Evolutionary conservation across 1,284 basidiomycete species (phyloP).

Genomic region (Cryptococcus amylolentus): DNA sequence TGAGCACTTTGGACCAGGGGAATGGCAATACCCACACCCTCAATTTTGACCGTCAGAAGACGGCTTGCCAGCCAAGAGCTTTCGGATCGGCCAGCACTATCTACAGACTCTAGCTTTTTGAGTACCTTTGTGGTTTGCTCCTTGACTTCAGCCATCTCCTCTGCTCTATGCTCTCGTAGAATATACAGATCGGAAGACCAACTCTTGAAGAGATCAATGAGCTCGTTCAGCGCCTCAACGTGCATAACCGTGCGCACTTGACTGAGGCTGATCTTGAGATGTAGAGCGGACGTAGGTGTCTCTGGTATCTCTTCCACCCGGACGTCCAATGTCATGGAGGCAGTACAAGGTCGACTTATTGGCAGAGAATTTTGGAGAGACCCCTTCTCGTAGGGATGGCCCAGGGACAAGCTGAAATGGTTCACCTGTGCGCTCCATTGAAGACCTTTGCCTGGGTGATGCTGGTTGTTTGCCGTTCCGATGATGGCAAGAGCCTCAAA

Average conservation of each 20-base stretch:
- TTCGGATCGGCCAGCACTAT: conserved; percentile 33
- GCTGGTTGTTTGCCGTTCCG: conserved; percentile 28
- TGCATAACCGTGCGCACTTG: conserved; percentile 89
- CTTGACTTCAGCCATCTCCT: conserved; percentile 75
- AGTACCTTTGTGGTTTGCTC: conserved; percentile 69
- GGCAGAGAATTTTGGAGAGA: conserved; percentile 43
- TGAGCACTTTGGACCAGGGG: conserved; percentile 54
- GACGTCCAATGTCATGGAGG: conserved; percentile 77
- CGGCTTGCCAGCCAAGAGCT: conserved; percentile 64
- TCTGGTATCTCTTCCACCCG: conserved; percentile 44
- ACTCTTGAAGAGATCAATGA: conserved; percentile 80
- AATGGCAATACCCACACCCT: conserved; percentile 77
- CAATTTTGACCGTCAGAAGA: conserved; percentile 62
- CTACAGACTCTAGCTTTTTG: conserved; percentile 43
- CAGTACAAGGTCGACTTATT: conserved; percentile 65
- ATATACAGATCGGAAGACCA: conserved; percentile 66
- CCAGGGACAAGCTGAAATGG: conserved; percentile 42
- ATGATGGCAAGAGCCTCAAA: conserved; percentile 38
- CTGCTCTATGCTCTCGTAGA: conserved; percentile 66
- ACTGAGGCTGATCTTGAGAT: conserved; percentile 58
- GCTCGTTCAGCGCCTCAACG: conserved; percentile 78
- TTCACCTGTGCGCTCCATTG: conserved; percentile 41
- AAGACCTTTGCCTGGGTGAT: conserved; percentile 19
- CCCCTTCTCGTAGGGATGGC: conserved; percentile 25
- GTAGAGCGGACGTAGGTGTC: conserved; percentile 19